Evolutionary conservation across 176 grass and related monocot genomes (phyloP), one percentile per base, ranked within the genome.

Genomic region (Puccinellia tenuiflora): DNA sequence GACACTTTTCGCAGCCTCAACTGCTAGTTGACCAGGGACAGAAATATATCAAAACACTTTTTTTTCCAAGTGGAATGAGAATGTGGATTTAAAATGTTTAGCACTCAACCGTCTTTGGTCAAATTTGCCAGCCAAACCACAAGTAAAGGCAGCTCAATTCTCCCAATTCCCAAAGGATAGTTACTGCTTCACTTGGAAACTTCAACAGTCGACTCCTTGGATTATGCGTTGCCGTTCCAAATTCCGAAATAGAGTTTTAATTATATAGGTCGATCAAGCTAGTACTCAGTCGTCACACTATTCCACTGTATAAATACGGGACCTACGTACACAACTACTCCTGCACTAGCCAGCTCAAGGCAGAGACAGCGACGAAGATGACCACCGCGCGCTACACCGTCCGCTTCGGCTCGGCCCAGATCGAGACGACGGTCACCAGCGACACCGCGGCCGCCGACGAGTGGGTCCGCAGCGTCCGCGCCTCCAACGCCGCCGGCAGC

Each of bases 401-500:
- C 22, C 12, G 24, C 59, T 84, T 91, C 31, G 74, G 73, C 85
- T n/a, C 29, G 12, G 73, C 79, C 26, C 4, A 0, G 56, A 81
- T 91, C 80, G 68, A 81, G 9, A 77, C 85, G 53, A 87, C 81
- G 8, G 85, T 84, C 14, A 87, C 89, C 80, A 73, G 67, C 76
- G 59, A 84, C 37, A 68, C 67, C 12, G 17, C 47, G 1, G 56
- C 6, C 6, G 85, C 81, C 50, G 75, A 84, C 22, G 75, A 33
- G 9, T 90, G 89, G 89, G 86, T 83, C 3, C 65, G 75, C 38
- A 5, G 5, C 53, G 70, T 84, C 9, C 76, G 68, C 59, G 83
- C 89, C 38, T 1, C 53, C 5, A 8, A 40, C 5, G 35, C 12
- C 15, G 61, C 31, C 11, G 20, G 78, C 40, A 10, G 40, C 40